phyloP scores from a whole-genome alignment of 805 yeast genomes.

The Saturnispora kantuleensis region DNA sequence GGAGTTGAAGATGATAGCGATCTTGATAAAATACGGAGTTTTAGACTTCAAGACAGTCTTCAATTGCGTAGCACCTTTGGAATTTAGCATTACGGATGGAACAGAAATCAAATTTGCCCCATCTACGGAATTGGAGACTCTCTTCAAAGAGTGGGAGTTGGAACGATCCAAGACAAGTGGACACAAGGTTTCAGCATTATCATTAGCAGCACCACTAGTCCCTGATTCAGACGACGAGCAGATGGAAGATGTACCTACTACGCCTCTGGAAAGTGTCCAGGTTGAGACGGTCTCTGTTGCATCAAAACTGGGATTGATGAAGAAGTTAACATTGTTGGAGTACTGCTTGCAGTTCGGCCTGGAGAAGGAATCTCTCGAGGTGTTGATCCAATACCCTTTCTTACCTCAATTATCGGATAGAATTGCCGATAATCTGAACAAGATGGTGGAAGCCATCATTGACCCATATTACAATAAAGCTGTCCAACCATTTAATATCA shows the following conservation, averaged over 20 bases:
- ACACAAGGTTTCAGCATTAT: slow-evolving; percentile 67
- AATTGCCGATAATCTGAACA: slow-evolving; percentile 36
- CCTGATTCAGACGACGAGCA: slow-evolving; percentile 51
- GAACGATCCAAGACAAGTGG: slow-evolving; percentile 45
- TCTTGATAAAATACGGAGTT: slow-evolving; percentile 57
- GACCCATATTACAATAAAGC: slow-evolving; percentile 34
- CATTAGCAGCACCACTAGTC: slow-evolving; percentile 76
- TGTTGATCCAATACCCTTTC: slow-evolving; percentile 53
- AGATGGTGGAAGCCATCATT: slow-evolving; percentile 40
- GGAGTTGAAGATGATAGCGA: slow-evolving; percentile 31
- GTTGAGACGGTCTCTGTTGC: slow-evolving; percentile 5
- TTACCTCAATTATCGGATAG: slow-evolving; percentile 45
- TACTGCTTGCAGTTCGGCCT: slow-evolving; percentile 50
- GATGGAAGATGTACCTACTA: slow-evolving; percentile 13
- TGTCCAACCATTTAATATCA: slow-evolving; percentile 10
- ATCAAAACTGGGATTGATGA: slow-evolving; percentile 15
- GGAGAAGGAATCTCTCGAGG: slow-evolving; percentile 48
- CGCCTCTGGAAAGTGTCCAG: background rate
- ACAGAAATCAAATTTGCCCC: slow-evolving; percentile 12
- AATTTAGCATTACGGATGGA: slow-evolving; percentile 14
- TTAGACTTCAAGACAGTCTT: slow-evolving; percentile 55
- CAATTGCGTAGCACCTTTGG: slow-evolving; percentile 43
- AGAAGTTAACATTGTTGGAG: slow-evolving; percentile 40
- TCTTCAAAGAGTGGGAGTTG: slow-evolving; percentile 37
- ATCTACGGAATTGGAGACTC: slow-evolving; percentile 28